Evolutionary conservation across 225 moss, liverwort and hornwort species (phyloP).

Genomic region (Takakia lepidozioides): DNA sequence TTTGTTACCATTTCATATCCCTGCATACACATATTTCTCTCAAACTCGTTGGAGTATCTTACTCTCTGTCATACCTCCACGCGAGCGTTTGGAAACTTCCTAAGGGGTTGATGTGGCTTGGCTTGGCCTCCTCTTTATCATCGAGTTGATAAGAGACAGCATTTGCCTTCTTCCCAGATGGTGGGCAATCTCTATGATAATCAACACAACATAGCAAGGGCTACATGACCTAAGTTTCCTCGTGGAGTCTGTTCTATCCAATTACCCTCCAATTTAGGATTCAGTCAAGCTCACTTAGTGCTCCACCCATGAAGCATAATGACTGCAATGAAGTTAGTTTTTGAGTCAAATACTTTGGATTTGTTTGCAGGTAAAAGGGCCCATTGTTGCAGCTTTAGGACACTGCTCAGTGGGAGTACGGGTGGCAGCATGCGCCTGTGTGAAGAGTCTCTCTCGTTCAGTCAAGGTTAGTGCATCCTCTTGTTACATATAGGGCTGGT

Average conservation of each 20-base stretch:
- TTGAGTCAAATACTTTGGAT: too few species aligned
- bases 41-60: not conserved
- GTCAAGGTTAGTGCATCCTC: slow-evolving; percentile 61
- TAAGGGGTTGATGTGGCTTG: too few species aligned
- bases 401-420: slow-evolving; percentile 73
- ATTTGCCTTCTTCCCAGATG: not conserved
- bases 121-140: too few species aligned
- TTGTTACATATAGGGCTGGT: too few species aligned
- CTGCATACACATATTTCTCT: too few species aligned
- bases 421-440: slow-evolving; percentile 89
- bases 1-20: too few species aligned
- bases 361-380: slow-evolving; percentile 63
- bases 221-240: not conserved
- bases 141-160: not conserved
- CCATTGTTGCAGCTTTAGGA: slow-evolving; percentile 77
- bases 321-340: too few species aligned
- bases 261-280: too few species aligned
- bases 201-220: not conserved
- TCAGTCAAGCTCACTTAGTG: too few species aligned
- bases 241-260: too few species aligned
- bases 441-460: slow-evolving; percentile 92
- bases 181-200: not conserved
- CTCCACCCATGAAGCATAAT: too few species aligned
- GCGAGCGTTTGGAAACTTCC: too few species aligned
- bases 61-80: not conserved